Base-by-base conservation (phyloP, 768 basidiomycete genomes). In the Boletus barrowsii region DNA sequence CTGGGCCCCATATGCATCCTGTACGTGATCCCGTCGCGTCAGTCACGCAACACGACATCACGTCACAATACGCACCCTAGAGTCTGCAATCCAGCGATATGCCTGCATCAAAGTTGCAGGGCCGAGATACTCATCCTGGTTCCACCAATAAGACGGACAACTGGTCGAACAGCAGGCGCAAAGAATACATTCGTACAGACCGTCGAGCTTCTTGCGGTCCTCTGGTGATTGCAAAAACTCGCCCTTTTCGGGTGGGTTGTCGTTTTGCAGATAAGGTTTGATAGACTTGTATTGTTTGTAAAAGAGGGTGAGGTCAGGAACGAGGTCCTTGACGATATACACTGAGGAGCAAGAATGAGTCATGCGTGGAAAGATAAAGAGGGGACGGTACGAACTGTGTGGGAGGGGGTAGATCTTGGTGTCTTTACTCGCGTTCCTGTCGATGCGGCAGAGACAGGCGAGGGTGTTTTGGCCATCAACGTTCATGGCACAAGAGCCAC, bases 281-380 rank as follows among this genome's bases (percentile, higher is more conserved):
- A 99, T 96, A 17, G 94, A 95, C 76, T 98, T 98, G 89, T 99
- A 98, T 71, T 99, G 97, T 73, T 98, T 98, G 86, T 94, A 95
- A 83, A 95, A 95, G 59, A 84, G 84, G 10, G 89, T 90, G 62
- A 90, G 77, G 76, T 92, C 88, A 18, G 90, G 92, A 3, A 99
- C 95, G 66, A 99, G 87, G 75, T 99, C 97, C 79, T 98, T 98
- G 73, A 98, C 93, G 68, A 98, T 82, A 75, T 96, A 97, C 95
- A 97, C 95, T 96, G 69, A 5, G 1, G 39, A 15, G 20, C 3
- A n/a, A 11, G 3, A 0, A 42, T 43, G 17, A 45, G 43, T 35
- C 4, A 36, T 5, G 32, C 14, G 35, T 3, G 14, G 17, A 22
- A n/a, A 8, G 33, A 30, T 18, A 35, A 17, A 40, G 42, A 8